Conservation (phyloP, 2,329 filamentous ascomycete genomes). For the Xylariaceae sp. region DNA sequence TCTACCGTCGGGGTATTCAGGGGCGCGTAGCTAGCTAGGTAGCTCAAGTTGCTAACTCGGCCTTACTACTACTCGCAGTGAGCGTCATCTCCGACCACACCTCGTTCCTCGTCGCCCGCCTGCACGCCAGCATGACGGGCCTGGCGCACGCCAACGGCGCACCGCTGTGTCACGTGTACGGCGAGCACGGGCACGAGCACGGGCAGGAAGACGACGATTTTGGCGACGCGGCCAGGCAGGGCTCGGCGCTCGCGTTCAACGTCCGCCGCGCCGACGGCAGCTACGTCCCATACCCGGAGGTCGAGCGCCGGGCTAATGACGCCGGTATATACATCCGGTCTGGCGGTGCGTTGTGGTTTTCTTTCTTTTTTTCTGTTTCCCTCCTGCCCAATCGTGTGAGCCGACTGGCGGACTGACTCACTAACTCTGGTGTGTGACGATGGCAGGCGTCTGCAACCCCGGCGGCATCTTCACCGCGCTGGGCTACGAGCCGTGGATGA, state of each 20-base stretch:
- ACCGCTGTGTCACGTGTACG: conserved; percentile 47
- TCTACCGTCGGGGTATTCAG: too few species aligned
- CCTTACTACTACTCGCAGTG: too few species aligned
- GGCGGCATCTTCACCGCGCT: conserved; percentile 39
- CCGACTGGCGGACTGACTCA: too few species aligned
- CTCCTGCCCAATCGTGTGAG: too few species aligned
- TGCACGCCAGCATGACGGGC: conserved; percentile 39
- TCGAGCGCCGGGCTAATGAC: conserved; percentile 51
- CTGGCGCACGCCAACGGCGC: conserved; percentile 47
- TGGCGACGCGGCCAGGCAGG: conserved; percentile 45
- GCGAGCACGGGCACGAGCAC: too few species aligned
- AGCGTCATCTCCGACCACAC: conserved; percentile 51
- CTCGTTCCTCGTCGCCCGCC: conserved; percentile 38
- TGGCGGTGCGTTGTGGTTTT: conserved; percentile 31
- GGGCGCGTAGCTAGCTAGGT: too few species aligned
- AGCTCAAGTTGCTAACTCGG: too few species aligned
- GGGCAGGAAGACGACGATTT: too few species aligned
- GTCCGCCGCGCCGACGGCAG: conserved; percentile 43
- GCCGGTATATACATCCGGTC: conserved; percentile 53
- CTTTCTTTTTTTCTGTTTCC: neutral
- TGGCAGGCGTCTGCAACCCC: conserved; percentile 42
- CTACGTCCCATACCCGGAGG: conserved; percentile 47
- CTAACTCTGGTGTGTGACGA: neutral
- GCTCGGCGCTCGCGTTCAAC: conserved; percentile 59
- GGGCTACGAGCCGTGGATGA: conserved; percentile 45